Evolutionary conservation across 129 eudicot genomes (phyloP).

Genomic region (Smallanthus sonchifolius): DNA sequence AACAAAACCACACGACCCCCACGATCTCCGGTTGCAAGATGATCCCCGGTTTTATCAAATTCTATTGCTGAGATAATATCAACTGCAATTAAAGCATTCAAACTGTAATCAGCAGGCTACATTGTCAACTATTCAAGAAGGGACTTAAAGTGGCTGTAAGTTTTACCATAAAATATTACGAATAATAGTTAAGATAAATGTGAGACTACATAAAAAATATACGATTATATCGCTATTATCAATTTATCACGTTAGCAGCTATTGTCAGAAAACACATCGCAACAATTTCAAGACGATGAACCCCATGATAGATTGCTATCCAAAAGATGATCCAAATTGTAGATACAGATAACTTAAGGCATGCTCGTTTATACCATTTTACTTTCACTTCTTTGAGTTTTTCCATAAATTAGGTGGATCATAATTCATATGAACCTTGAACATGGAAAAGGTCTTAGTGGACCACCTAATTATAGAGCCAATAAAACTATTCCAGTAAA

Average conservation of each 20-base stretch:
- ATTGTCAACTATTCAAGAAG: conserved; percentile 7
- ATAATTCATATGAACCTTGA: background rate
- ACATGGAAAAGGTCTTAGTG: background rate
- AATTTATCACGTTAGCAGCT: background rate
- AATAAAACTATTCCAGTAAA: background rate
- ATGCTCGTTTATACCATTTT: background rate
- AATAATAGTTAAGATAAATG: background rate
- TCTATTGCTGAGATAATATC: conserved; percentile 65
- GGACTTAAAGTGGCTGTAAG: background rate
- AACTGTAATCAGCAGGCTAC: conserved; percentile 4
- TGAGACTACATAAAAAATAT: background rate
- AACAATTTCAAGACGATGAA: conserved; percentile 3
- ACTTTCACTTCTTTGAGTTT: background rate
- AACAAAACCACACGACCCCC: conserved; percentile 68
- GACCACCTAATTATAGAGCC: conserved; percentile 9
- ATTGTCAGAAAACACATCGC: background rate
- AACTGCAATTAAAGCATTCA: conserved; percentile 37
- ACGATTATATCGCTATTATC: background rate
- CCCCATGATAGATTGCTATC: background rate
- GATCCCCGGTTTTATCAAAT: conserved; percentile 59
- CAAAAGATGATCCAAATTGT: background rate
- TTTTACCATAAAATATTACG: background rate
- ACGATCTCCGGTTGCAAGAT: conserved; percentile 69
- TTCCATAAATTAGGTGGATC: background rate
- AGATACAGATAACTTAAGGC: background rate